These are phyloP conservation scores for Warburgia ugandensis DNA, from an alignment of 164 flowering plant species.

Conservation along the genomic window DNA sequence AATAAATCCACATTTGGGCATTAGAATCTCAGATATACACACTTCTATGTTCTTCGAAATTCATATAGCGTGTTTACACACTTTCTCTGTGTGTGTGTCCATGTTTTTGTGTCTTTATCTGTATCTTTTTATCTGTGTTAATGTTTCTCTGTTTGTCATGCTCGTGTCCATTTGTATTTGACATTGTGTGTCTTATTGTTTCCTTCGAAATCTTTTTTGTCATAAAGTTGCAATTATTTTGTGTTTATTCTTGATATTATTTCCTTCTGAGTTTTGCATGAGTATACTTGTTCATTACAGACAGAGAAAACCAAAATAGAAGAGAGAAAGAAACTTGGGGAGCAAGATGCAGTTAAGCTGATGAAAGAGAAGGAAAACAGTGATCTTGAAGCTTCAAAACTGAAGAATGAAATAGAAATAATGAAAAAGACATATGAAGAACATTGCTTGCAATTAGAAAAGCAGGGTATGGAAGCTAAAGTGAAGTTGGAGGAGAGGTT, in stretches of 20 bases:
- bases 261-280: background rate
- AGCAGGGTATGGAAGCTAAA: constrained; percentile 41
- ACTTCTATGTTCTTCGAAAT: too few species aligned
- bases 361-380: constrained; percentile 46
- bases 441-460: constrained; percentile 38
- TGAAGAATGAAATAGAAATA: constrained; percentile 49
- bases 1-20: too few species aligned
- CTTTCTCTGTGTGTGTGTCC: too few species aligned
- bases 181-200: too few species aligned
- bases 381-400: constrained; percentile 37
- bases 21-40: too few species aligned
- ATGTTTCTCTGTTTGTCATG: too few species aligned
- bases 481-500: constrained; percentile 39
- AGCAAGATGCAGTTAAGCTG: constrained; percentile 43
- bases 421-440: constrained; percentile 40
- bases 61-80: too few species aligned
- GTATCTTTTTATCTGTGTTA: too few species aligned
- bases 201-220: too few species aligned
- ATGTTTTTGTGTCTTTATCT: too few species aligned
- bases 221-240: too few species aligned
- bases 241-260: background rate
- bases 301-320: constrained; percentile 57
- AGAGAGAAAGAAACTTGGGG: constrained; percentile 60
- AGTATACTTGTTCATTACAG: constrained; percentile 29
- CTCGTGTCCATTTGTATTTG: too few species aligned